Base-by-base conservation (phyloP, 169 alveolate genomes). In the Toxoplasma gondii region DNA sequence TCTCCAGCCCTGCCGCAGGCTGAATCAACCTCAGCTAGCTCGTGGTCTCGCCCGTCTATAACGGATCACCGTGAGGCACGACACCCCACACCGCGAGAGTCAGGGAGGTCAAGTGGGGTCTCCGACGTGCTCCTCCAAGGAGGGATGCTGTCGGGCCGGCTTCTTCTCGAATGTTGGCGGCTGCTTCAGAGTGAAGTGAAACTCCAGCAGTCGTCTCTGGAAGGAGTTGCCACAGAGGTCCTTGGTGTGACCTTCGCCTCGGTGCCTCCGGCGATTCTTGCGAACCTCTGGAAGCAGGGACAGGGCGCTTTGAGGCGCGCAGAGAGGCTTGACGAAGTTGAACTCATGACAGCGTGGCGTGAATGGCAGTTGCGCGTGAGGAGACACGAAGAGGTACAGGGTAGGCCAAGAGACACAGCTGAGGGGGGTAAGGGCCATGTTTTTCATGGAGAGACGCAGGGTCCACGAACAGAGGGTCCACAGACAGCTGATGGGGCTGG, bases 171-270 rank as follows among this genome's bases (percentile, higher is more conserved):
- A 43, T 91, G 91, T 81, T 93, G 95, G 95, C 84, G 93, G 24
- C 45, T 93, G 69, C 45, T 93, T n/a, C 93, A 93, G 91, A 74
- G 88, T 41, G 95, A 93, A 80, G 88, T 93, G 86, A 93, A 93
- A 80, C 93, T 93, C 49, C 93, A 88, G 45, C 93, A 88, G 69
- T 93, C 93, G 69, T 87, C 84, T 44, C 87, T 93, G 44, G 74
- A 78, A 38, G 95, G 93, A 4, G 93, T 88, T n/a, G 91, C 93
- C 70, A 69, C 53, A 17, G 95, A 93, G 38, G 91, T 93, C 19
- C 53, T 87, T 39, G 93, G 93, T 41, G 67, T 88, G 19, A 74
- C 91, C 27, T 24, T 70, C 34, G 93, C 95, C 0, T 34, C 87
- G 29, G 54, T 93, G 49, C 95, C 95, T 24, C 81, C 70, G 58